These are phyloP conservation scores for Penicillium sp. DNA, from an alignment of 2,329 filamentous ascomycete genomes.

Conservation along the genomic window DNA sequence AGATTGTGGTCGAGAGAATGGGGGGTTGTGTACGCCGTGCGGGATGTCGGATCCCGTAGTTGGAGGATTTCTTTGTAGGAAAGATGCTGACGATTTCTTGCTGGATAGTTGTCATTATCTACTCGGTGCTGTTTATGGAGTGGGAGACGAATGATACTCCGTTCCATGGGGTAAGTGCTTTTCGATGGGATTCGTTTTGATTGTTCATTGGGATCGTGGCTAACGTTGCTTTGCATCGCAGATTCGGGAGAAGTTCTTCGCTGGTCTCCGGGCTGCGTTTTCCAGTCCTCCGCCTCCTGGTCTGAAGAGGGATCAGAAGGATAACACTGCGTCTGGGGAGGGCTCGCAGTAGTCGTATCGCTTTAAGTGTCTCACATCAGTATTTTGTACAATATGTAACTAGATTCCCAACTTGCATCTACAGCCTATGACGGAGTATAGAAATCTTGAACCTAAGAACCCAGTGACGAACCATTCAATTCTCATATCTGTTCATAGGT, in stretches of 20 bases:
- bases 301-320: conserved; percentile 24
- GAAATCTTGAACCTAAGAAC: background rate
- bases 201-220: background rate
- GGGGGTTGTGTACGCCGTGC: too few relatives aligned
- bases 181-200: background rate
- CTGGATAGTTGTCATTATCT: conserved; percentile 42
- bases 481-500: conserved; percentile 28
- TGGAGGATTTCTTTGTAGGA: background rate
- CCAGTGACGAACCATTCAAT: conserved; percentile 19
- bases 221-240: conserved; percentile 13
- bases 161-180: conserved; percentile 41
- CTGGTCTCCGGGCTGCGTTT: conserved; percentile 33
- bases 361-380: background rate
- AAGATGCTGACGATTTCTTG: conserved; percentile 13
- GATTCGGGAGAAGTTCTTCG: conserved; percentile 38
- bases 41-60: background rate
- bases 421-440: background rate
- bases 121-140: conserved; percentile 47
- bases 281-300: conserved; percentile 34
- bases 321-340: conserved; percentile 4
- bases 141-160: conserved; percentile 44
- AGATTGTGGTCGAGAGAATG: too few relatives aligned
- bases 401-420: conserved; percentile 5
- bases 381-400: conserved; percentile 7
- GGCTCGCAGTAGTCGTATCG: background rate